phyloP scores from a whole-genome alignment of 495 filamentous ascomycete species.

The Xylaria castorea region DNA sequence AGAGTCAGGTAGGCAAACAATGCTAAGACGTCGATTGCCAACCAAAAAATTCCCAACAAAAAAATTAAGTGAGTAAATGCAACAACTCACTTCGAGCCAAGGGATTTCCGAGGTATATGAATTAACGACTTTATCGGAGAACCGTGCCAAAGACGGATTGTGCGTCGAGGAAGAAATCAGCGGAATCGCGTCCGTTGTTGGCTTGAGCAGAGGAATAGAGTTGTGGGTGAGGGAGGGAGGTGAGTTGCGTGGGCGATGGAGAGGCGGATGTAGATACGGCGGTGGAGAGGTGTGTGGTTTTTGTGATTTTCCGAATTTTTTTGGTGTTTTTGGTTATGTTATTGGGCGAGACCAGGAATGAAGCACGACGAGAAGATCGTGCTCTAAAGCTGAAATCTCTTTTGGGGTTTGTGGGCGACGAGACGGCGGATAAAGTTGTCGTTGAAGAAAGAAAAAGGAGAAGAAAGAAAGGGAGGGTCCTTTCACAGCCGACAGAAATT shows the following conservation, averaged over 20 bases:
- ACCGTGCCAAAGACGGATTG: background rate
- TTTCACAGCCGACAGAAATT: conserved; percentile 39
- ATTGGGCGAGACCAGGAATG: conserved; percentile 52
- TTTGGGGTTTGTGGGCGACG: conserved; percentile 43
- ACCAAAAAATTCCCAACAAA: background rate
- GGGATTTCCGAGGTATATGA: conserved; percentile 4
- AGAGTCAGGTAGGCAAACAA: background rate
- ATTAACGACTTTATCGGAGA: background rate
- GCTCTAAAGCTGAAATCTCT: conserved; percentile 43
- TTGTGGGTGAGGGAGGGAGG: conserved; percentile 8
- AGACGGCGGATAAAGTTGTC: conserved; percentile 47
- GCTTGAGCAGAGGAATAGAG: conserved; percentile 18
- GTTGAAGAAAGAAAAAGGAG: conserved; percentile 33
- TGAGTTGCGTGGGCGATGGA: background rate
- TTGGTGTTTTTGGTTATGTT: conserved; percentile 57
- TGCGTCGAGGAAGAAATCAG: conserved; percentile 12
- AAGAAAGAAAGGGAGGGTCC: conserved; percentile 32
- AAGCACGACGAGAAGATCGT: conserved; percentile 41
- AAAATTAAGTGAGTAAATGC: background rate
- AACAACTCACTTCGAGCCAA: conserved; percentile 24
- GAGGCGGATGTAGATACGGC: conserved; percentile 35
- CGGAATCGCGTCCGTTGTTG: conserved; percentile 23
- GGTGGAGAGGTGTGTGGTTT: conserved; percentile 35
- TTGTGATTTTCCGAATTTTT: conserved; percentile 60
- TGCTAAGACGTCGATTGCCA: background rate